phyloP scores from a whole-genome alignment of 805 yeast species.

The Starmerella stigmatis region DNA sequence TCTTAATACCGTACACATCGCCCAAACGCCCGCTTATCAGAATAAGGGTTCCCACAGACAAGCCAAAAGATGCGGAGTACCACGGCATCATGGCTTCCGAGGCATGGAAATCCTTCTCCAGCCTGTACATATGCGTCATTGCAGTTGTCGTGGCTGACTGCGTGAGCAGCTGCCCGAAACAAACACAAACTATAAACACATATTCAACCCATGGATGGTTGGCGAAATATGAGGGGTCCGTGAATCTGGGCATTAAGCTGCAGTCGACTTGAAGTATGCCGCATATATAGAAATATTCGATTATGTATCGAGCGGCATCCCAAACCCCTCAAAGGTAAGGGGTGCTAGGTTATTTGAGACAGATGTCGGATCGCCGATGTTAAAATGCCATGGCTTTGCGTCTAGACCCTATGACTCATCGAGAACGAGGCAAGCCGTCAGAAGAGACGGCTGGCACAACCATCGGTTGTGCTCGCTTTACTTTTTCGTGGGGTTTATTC shows the following conservation, averaged over 20 bases:
- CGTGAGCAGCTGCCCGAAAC: constrained; percentile 33
- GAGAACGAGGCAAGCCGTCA: too few species aligned
- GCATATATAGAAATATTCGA: too few species aligned
- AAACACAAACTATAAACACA: constrained; percentile 25
- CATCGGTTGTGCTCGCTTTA: too few species aligned
- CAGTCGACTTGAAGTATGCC: too few species aligned
- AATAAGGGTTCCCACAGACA: constrained; percentile 65
- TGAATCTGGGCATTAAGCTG: background rate
- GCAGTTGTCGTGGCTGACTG: constrained; percentile 34
- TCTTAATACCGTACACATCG: constrained; percentile 57
- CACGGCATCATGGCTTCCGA: constrained; percentile 36
- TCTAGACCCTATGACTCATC: too few species aligned
- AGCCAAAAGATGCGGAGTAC: constrained; percentile 62
- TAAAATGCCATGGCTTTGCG: too few species aligned
- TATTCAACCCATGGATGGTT: constrained; percentile 14
- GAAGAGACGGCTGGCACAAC: too few species aligned
- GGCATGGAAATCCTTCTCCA: constrained; percentile 29
- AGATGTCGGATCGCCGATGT: too few species aligned
- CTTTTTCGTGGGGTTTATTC: too few species aligned
- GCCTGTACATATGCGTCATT: constrained; percentile 26
- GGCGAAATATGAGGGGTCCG: constrained; percentile 16
- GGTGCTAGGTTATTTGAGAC: too few species aligned
- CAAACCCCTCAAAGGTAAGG: too few species aligned
- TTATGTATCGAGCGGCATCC: too few species aligned
- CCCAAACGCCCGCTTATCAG: constrained; percentile 60